Percentiles rank a stretch among this genome's conserved stretches.
Evolutionary conservation across 345 rosid species (phyloP).

Genomic region (Geranium brycei): DNA sequence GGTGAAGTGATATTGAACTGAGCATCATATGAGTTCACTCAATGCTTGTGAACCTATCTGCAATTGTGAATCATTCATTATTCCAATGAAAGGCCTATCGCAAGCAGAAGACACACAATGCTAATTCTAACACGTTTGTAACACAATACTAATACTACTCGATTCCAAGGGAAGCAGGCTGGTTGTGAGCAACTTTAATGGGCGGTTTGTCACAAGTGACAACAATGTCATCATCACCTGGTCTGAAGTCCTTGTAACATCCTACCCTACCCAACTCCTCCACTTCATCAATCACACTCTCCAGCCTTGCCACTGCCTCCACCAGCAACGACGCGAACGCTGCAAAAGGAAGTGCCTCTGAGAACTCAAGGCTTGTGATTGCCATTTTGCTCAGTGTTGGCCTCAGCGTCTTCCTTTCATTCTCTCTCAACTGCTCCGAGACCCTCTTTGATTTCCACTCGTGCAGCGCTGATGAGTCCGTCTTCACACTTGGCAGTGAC

Average conservation of each 20-base stretch:
- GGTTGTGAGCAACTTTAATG: background rate
- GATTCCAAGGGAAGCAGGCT: conserved; percentile 2
- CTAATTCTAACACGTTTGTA: too few species aligned
- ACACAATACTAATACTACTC: too few species aligned
- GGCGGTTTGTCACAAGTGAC: conserved; percentile 2
- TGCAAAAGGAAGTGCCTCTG: conserved; percentile 82
- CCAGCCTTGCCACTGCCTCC: conserved; percentile 67
- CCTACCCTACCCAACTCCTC: conserved; percentile 60
- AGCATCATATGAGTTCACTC: background rate
- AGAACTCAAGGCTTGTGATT: conserved; percentile 52
- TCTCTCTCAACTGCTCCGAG: too few species aligned
- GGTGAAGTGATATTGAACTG: background rate
- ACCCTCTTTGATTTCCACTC: background rate
- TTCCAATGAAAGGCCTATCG: too few species aligned
- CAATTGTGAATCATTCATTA: too few species aligned
- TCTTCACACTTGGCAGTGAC: conserved; percentile 26
- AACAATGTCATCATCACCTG: conserved; percentile 11
- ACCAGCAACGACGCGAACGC: conserved; percentile 69
- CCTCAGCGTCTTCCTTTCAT: conserved; percentile 40
- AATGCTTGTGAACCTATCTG: background rate
- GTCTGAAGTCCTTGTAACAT: conserved; percentile 44
- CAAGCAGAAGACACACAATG: too few species aligned
- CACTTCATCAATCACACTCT: conserved; percentile 52
- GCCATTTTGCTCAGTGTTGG: conserved; percentile 56
- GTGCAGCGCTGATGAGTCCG: conserved; percentile 5